Conservation (phyloP, 768 basidiomycete species). For the Mycena kentingensis region DNA sequence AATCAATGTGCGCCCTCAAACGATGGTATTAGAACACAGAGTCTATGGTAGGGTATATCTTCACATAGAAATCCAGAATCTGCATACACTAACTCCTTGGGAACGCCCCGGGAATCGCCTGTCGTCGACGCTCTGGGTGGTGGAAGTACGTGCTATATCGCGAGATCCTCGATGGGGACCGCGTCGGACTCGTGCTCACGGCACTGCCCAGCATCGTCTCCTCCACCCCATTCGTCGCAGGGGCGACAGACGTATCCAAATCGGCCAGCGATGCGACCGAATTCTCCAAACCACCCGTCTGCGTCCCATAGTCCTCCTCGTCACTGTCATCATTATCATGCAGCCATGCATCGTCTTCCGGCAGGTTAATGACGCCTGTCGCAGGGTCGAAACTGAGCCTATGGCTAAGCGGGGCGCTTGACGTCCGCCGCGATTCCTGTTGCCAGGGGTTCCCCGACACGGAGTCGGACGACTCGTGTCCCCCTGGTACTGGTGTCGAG, state of each 20-base stretch:
- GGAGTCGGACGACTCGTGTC: slow-evolving; percentile 30
- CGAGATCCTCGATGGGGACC: slow-evolving; percentile 47
- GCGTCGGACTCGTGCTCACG: slow-evolving; percentile 23
- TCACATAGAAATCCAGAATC: too few relatives aligned
- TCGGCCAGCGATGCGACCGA: slow-evolving; percentile 27
- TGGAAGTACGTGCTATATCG: slow-evolving; percentile 83
- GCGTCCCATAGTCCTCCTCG: slow-evolving; percentile 45
- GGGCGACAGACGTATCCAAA: slow-evolving; percentile 21
- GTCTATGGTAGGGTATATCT: too few relatives aligned
- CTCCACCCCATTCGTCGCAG: slow-evolving; percentile 19
- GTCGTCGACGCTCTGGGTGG: slow-evolving; percentile 73
- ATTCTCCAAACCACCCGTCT: slow-evolving; percentile 32
- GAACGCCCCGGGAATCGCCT: slow-evolving; percentile 64
- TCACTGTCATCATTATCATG: slow-evolving; percentile 50
- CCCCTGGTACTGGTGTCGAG: slow-evolving; percentile 23
- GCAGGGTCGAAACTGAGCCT: slow-evolving; percentile 83
- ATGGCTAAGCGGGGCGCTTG: slow-evolving; percentile 45
- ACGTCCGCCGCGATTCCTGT: slow-evolving; percentile 42
- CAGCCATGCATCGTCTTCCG: slow-evolving; percentile 72
- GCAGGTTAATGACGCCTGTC: slow-evolving; percentile 86
- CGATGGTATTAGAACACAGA: too few relatives aligned
- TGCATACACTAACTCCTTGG: slow-evolving; percentile 30
- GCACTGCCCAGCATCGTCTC: slow-evolving; percentile 19
- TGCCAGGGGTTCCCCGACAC: slow-evolving; percentile 59
- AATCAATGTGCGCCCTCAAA: too few relatives aligned